phyloP scores from a whole-genome alignment of 805 yeast species.

The Barnettozyma vustinii region DNA sequence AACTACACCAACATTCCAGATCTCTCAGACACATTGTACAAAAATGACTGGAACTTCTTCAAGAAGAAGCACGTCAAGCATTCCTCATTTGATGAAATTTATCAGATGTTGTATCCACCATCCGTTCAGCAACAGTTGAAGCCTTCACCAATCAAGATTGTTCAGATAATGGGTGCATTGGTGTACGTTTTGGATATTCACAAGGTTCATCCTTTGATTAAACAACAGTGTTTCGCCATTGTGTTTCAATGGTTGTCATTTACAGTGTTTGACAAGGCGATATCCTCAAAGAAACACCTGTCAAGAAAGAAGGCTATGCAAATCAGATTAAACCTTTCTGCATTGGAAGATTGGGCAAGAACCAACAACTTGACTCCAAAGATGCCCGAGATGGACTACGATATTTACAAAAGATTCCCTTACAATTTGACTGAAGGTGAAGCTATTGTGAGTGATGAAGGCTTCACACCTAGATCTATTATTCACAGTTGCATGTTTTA shows the following conservation, averaged over 20 bases:
- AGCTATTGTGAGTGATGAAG: not conserved
- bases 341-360: conserved; percentile 91
- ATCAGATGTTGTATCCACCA: conserved; percentile 80
- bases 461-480: conserved; percentile 5
- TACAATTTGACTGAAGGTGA: conserved; percentile 30
- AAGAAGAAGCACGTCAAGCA: conserved; percentile 33
- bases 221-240: conserved; percentile 71
- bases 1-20: conserved; percentile 83
- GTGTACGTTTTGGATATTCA: conserved; percentile 80
- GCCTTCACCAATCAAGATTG: conserved; percentile 83
- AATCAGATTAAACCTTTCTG: conserved; percentile 77
- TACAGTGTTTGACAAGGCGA: conserved; percentile 64
- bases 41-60: conserved; percentile 64
- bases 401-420: conserved; percentile 34
- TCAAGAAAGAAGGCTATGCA: conserved; percentile 86
- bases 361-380: conserved; percentile 24
- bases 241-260: conserved; percentile 75
- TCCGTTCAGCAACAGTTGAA: conserved; percentile 69
- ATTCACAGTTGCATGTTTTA: conserved; percentile 13
- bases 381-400: conserved; percentile 32
- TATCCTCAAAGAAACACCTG: conserved; percentile 62
- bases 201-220: conserved; percentile 71
- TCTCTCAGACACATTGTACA: conserved; percentile 67
- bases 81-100: conserved; percentile 65
- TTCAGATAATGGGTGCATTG: conserved; percentile 85